Base-by-base conservation (phyloP, 345 rosid genomes). In the Hypericum perforatum region DNA sequence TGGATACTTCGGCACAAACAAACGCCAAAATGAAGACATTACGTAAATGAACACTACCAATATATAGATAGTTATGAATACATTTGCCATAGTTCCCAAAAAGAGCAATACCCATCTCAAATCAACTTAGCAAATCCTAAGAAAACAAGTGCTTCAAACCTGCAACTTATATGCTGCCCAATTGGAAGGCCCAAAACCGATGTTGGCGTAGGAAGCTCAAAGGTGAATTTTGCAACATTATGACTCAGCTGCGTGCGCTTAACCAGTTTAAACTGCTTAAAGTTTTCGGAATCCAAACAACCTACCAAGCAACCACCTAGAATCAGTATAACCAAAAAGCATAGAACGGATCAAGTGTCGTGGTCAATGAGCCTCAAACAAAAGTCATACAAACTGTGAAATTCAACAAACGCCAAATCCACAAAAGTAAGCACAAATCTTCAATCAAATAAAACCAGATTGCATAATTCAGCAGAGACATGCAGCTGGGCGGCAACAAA, bases 151-250 rank as follows among this genome's bases (percentile, higher is more conserved):
- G 48, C 57, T 56, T 38, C 47, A 51, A 61, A 91, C 98, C 81
- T 87, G 96, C 98, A 91, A 68, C 96, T 87, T 59, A 91, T 81
- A 56, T 91, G 96, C 47, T 91, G 96, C 59, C 98, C 98, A 69
- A 91, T 91, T 7, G 98, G 98, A 62, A 91, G 96, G 59, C 96
- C 95, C 78, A 91, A 74, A 15, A 78, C 87, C 45, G 95, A 77
- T 52, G 88, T 79, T 57, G 92, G 67, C 5, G 81, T 71, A 38
- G 92, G 92, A 52, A 91, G 98, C 48, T 60, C 80, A 71, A 82
- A 87, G 11, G 71, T 60, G 82, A 91, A 91, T 63, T 91, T 87
- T 9, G 98, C 98, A 39, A 91, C 98, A 78, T 87, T 91, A 52
- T 86, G 92, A 78, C 98, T 91, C 54, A 91, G 80, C 70, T 87